phyloP scores from a whole-genome alignment of 108 stramenopile genomes.

The Mediolabrus comicus region DNA sequence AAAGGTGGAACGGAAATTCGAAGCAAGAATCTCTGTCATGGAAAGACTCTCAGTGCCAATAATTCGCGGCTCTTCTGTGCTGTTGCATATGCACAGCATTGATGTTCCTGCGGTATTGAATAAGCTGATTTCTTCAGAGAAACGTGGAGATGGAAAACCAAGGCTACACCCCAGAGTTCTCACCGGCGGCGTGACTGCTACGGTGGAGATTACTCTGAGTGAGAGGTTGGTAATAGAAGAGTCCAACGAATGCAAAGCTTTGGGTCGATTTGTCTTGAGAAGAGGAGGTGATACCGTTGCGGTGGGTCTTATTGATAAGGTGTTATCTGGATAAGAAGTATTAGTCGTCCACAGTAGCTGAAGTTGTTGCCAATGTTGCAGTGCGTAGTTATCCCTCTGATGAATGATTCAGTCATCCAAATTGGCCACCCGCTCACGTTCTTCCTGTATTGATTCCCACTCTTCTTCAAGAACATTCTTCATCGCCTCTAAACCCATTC shows the following conservation, averaged over 20 bases:
- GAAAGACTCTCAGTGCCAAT: slow-evolving; percentile 63
- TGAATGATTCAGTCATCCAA: neutral
- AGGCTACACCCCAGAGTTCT: slow-evolving; percentile 62
- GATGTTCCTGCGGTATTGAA: slow-evolving; percentile 71
- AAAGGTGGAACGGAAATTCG: slow-evolving; percentile 50
- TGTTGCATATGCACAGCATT: slow-evolving; percentile 83
- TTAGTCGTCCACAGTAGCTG: too few relatives aligned
- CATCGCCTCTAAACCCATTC: slow-evolving; percentile 25
- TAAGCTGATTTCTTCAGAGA: slow-evolving; percentile 43
- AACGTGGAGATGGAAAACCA: slow-evolving; percentile 15
- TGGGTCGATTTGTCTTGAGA: slow-evolving; percentile 49
- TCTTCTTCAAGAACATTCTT: slow-evolving; percentile 35
- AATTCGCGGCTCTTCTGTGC: slow-evolving; percentile 72
- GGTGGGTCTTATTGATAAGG: slow-evolving; percentile 45
- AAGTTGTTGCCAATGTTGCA: too few relatives aligned
- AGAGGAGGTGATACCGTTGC: slow-evolving; percentile 49
- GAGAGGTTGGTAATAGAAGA: slow-evolving; percentile 32
- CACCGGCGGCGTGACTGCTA: slow-evolving; percentile 55
- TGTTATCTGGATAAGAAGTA: slow-evolving; percentile 1
- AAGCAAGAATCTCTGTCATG: slow-evolving; percentile 60
- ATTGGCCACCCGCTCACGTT: neutral
- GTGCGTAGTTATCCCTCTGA: too few relatives aligned
- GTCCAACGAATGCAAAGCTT: slow-evolving; percentile 38
- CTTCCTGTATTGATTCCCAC: slow-evolving; percentile 9
- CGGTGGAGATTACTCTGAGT: slow-evolving; percentile 72